phyloP scores from a whole-genome alignment of 1,139 yeast species.

The Blastobotrys capitulatus region DNA sequence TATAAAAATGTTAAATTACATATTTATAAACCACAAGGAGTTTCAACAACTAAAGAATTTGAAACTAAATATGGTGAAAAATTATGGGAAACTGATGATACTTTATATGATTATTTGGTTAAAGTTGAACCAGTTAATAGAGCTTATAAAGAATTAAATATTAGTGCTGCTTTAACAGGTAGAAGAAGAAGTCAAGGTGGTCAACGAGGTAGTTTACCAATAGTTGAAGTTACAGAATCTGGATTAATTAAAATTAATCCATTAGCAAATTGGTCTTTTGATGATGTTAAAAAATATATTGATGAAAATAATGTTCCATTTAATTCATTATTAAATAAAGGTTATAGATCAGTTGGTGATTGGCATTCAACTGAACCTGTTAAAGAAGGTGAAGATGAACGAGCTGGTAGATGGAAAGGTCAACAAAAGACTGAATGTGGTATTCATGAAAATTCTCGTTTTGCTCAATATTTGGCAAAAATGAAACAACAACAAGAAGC shows the following conservation, averaged over 20 bases:
- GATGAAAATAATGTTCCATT: constrained; percentile 72
- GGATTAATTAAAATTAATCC: constrained; percentile 85
- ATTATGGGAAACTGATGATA: constrained; percentile 81
- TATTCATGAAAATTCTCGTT: constrained; percentile 74
- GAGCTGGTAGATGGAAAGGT: constrained; percentile 97
- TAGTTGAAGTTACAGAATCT: constrained; percentile 68
- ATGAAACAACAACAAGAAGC: neutral
- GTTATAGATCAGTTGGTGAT: constrained; percentile 91
- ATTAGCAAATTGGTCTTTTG: constrained; percentile 75
- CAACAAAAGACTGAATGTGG: constrained; percentile 93
- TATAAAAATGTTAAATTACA: constrained; percentile 55
- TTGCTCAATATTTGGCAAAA: constrained; percentile 49
- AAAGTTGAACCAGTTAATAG: constrained; percentile 92
- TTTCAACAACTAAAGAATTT: constrained; percentile 58
- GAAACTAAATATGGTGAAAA: constrained; percentile 60
- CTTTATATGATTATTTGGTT: constrained; percentile 75
- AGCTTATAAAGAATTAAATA: constrained; percentile 67
- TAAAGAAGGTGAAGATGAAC: constrained; percentile 85
- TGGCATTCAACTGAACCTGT: constrained; percentile 94
- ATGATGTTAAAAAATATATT: constrained; percentile 64
- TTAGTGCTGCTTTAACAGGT: constrained; percentile 86
- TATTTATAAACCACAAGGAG: constrained; percentile 59
- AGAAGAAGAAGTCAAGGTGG: constrained; percentile 91
- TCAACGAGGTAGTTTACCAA: constrained; percentile 64
- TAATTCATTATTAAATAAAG: constrained; percentile 75